A percentile compares a stretch with the other conserved stretches of the same genome.
Conservation (phyloP, 164 flowering plant genomes). For the Chimonanthus salicifolius region DNA sequence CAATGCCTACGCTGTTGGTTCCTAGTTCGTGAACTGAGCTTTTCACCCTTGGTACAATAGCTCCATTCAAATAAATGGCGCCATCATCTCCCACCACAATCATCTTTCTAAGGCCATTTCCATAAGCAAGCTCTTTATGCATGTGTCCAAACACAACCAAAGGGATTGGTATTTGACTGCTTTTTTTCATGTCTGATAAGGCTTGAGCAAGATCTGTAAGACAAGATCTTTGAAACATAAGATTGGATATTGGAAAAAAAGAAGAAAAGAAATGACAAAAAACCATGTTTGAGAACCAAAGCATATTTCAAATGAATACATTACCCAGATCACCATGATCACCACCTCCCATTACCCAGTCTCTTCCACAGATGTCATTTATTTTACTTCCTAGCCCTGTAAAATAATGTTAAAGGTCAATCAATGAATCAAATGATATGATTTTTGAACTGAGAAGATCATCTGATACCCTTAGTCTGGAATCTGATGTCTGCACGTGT, state of each 20-base stretch:
- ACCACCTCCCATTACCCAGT: background rate
- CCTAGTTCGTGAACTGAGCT: constrained; percentile 16
- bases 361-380: background rate
- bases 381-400: background rate
- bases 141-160: constrained; percentile 90
- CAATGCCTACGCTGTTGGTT: constrained; percentile 12
- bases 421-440: background rate
- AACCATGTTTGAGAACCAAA: too few relatives aligned
- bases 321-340: background rate
- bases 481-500: background rate
- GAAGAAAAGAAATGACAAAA: too few relatives aligned
- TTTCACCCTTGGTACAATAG: constrained; percentile 74
- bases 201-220: background rate
- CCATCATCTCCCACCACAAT: constrained; percentile 48
- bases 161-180: constrained; percentile 29
- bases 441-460: background rate
- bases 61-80: constrained; percentile 72
- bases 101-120: constrained; percentile 66
- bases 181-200: background rate
- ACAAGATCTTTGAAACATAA: background rate
- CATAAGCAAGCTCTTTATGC: constrained; percentile 72
- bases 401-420: background rate
- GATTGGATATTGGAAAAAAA: too few relatives aligned
- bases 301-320: background rate
- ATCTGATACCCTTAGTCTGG: too few relatives aligned